Evolutionary conservation across 352 stramenopile genomes (phyloP), one percentile per base, ranked within the genome.

Genomic region (Globisporangium ultimum): DNA sequence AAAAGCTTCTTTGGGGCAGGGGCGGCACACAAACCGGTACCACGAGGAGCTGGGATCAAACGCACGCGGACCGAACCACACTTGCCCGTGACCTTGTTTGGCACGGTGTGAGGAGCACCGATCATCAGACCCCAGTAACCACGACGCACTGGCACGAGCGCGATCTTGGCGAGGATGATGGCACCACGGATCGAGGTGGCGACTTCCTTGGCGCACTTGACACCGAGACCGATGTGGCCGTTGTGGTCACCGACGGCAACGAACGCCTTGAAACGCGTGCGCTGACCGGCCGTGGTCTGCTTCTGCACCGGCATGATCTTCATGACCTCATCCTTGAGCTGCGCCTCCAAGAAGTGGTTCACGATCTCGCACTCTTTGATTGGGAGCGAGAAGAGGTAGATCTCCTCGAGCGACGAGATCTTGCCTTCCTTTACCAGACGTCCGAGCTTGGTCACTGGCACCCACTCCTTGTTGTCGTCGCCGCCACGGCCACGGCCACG

Each of bases 221-320:
- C 96, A 67, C 98, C 98, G 40, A 99, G 90, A 61, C 98, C 98
- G 73, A 99, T 97, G 92, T 99, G 98, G 74, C 98, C 98, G 74
- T 97, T 94, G 82, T 68, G 85, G 78, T 99, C 98, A 69, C 98
- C 98, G 55, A 99, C 95, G 61, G 97, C 98, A 32, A 99, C 97
- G 76, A 99, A 99, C 40, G 97, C 97, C 88, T 99, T 99, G 93
- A 99, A 99, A 62, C 98, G 91, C 67, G 98, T 99, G 63, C 97
- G 90, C 90, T 99, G 98, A 87, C 98, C 98, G 63, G 98, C 98
- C 46, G 96, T 98, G 52, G 95, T 99, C 85, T 99, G 97, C 94
- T 99, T 99, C 85, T 99, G 97, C 54, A 99, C 97, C 60, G 97
- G 97, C 95, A 99, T 99, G 87, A 99, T 99, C 90, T 99, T 99